A percentile compares a stretch with the other conserved stretches of the same genome.
phyloP scores from a whole-genome alignment of 2,329 filamentous ascomycete species.

The Penicillium capsulatum region DNA sequence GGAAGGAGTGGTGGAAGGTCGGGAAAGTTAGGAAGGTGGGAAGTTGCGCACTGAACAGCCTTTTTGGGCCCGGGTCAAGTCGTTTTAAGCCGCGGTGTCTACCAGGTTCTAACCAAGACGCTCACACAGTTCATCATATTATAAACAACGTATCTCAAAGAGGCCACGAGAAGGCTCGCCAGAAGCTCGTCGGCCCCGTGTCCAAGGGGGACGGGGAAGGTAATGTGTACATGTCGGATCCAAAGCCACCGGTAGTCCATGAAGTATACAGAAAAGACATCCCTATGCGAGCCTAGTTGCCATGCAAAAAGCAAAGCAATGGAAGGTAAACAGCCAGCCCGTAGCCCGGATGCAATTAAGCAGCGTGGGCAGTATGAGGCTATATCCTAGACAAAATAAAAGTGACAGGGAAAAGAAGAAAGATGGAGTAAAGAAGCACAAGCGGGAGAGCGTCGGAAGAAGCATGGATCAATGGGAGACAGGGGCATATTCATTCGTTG shows the following conservation, averaged over 20 bases:
- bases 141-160: slow-evolving; percentile 15
- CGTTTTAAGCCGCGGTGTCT: too few relatives aligned
- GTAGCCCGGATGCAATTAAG: slow-evolving; percentile 5
- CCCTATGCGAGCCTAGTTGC: not conserved
- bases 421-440: slow-evolving; percentile 8
- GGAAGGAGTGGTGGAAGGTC: too few relatives aligned
- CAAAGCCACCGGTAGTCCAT: slow-evolving; percentile 1
- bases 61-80: too few relatives aligned
- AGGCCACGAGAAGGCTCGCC: slow-evolving; percentile 4
- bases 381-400: slow-evolving; percentile 18
- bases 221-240: slow-evolving; percentile 1
- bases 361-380: slow-evolving; percentile 16
- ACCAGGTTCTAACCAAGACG: too few relatives aligned
- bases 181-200: slow-evolving; percentile 3
- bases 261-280: not conserved
- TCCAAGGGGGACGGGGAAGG: slow-evolving; percentile 1
- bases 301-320: not conserved
- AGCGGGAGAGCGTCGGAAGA: slow-evolving; percentile 6
- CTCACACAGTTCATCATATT: slow-evolving; percentile 16
- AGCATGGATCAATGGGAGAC: slow-evolving; percentile 15
- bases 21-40: too few relatives aligned
- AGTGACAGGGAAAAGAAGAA: slow-evolving; percentile 18
- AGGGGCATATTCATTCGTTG: slow-evolving; percentile 29
- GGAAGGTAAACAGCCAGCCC: slow-evolving; percentile 9
- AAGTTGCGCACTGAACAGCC: too few relatives aligned